Percentiles rank a stretch among this genome's conserved stretches.
These are phyloP conservation scores for Carex cristatella DNA, from an alignment of 176 grass and related monocot genomes.

Conservation along the genomic window DNA sequence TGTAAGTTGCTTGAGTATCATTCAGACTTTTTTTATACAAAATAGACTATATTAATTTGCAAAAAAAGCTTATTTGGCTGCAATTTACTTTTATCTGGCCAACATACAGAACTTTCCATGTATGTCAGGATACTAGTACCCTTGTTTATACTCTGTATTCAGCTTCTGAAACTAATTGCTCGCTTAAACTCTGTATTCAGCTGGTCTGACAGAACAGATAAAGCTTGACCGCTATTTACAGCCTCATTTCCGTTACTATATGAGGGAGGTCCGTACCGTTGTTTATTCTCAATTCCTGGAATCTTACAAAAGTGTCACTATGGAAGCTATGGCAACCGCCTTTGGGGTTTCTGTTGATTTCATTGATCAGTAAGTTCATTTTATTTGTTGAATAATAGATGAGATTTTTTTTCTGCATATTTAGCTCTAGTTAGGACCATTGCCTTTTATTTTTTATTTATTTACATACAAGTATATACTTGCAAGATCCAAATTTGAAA, in stretches of 20 bases:
- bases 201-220: slow-evolving; percentile 88
- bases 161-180: slow-evolving; percentile 19
- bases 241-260: slow-evolving; percentile 88
- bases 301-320: slow-evolving; percentile 97
- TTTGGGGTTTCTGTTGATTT: slow-evolving; percentile 94
- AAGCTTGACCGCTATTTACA: slow-evolving; percentile 89
- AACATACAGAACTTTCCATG: background rate
- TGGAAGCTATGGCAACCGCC: slow-evolving; percentile 93
- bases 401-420: background rate
- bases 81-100: background rate
- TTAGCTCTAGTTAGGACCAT: background rate
- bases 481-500: background rate
- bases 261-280: slow-evolving; percentile 88
- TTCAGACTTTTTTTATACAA: background rate
- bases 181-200: slow-evolving; percentile 50
- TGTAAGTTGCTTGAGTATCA: background rate
- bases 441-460: background rate
- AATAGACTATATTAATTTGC: background rate
- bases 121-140: background rate
- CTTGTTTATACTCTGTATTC: background rate
- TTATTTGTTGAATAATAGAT: background rate
- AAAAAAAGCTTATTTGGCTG: background rate
- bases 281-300: slow-evolving; percentile 94
- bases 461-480: background rate
- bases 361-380: slow-evolving; percentile 80